Percentiles rank a stretch among this genome's conserved stretches.
Evolutionary conservation across 1,139 yeast genomes (phyloP).

Genomic region (Petasospora rhodanensis): DNA sequence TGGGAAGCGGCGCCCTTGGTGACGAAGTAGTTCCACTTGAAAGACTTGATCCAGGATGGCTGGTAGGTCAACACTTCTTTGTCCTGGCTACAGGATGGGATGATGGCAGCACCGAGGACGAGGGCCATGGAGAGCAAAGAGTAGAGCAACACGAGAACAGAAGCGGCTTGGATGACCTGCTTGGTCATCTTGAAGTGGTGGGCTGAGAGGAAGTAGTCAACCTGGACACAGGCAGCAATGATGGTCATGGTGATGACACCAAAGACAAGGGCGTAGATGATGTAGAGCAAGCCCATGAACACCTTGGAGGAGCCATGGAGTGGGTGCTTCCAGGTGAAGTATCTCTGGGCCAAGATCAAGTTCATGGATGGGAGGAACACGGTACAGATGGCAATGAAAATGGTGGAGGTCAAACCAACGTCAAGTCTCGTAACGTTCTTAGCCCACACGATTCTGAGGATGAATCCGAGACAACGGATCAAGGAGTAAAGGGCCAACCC

Average conservation of each 20-base stretch:
- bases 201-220: conserved; percentile 48
- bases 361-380: conserved; percentile 54
- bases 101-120: conserved; percentile 47
- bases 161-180: conserved; percentile 55
- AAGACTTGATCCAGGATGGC: conserved; percentile 75
- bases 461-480: conserved; percentile 57
- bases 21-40: conserved; percentile 53
- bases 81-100: conserved; percentile 56
- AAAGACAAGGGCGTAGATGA: conserved; percentile 49
- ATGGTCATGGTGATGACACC: conserved; percentile 63
- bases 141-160: conserved; percentile 53
- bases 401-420: conserved; percentile 57
- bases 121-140: conserved; percentile 53
- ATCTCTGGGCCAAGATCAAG: conserved; percentile 67
- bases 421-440: conserved; percentile 39
- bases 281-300: conserved; percentile 51
- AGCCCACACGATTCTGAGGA: conserved; percentile 61
- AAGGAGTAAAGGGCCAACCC: conserved; percentile 53
- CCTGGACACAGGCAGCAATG: conserved; percentile 63
- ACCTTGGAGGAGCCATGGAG: conserved; percentile 56
- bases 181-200: conserved; percentile 46
- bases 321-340: conserved; percentile 83
- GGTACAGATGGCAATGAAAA: conserved; percentile 55
- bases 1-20: conserved; percentile 41
- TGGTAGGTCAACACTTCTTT: conserved; percentile 57